These are phyloP conservation scores for Annulohypoxylon maeteangense DNA, from an alignment of 495 filamentous ascomycete genomes.

Conservation along the genomic window DNA sequence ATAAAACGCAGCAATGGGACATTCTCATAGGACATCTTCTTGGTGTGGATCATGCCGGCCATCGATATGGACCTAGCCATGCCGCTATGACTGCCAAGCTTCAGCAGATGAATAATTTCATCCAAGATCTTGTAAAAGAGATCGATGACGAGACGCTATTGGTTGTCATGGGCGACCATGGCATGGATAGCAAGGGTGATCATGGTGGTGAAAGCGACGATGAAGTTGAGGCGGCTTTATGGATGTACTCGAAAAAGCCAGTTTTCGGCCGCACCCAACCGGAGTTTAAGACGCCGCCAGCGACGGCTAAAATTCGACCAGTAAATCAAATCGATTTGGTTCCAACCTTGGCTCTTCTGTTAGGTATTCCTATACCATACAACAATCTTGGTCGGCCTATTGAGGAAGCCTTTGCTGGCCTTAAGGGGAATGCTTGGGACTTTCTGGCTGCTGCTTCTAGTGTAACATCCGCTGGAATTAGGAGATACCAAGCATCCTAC, in stretches of 20 bases:
- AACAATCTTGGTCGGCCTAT: constrained; percentile 97
- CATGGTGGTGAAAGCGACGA: constrained; percentile 97
- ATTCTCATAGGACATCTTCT: constrained; percentile 92
- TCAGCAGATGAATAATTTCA: constrained; percentile 86
- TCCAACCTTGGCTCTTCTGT: constrained; percentile 84
- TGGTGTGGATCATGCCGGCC: constrained; percentile 96
- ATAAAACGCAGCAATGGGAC: constrained; percentile 81
- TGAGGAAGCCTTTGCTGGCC: constrained; percentile 87
- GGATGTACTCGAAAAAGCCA: constrained; percentile 94
- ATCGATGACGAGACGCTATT: constrained; percentile 88
- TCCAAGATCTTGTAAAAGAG: constrained; percentile 74
- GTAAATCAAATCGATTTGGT: constrained; percentile 98
- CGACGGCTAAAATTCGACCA: constrained; percentile 78
- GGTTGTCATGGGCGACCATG: constrained; percentile 97
- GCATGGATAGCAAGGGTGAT: constrained; percentile 97
- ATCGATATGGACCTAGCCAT: constrained; percentile 94
- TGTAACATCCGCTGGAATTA: constrained; percentile 84
- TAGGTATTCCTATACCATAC: constrained; percentile 94
- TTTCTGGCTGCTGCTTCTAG: constrained; percentile 80
- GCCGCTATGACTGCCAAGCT: constrained; percentile 90
- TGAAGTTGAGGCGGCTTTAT: constrained; percentile 92
- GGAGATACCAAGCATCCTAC: constrained; percentile 79
- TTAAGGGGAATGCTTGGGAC: constrained; percentile 71
- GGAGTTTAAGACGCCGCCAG: constrained; percentile 70
- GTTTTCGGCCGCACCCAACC: constrained; percentile 81